These are phyloP conservation scores for Penicillium crystallinum DNA, from an alignment of 495 filamentous ascomycete genomes.

Conservation along the genomic window DNA sequence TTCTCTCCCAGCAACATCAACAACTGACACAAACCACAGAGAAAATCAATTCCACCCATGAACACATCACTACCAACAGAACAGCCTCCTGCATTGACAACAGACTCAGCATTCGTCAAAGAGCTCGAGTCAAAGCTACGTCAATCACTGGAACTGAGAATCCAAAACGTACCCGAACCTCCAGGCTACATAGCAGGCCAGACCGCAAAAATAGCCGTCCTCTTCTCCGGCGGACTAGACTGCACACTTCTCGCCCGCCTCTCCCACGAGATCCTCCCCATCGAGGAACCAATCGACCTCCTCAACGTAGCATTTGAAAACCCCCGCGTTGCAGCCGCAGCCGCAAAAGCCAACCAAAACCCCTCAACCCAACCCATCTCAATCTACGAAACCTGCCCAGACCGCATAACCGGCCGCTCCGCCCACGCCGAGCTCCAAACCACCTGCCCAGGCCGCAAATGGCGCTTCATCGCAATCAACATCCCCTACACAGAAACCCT, in stretches of 20 bases:
- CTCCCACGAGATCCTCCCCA: constrained; percentile 70
- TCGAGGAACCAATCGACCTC: constrained; percentile 68
- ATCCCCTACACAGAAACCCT: constrained; percentile 73
- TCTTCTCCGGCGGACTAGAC: constrained; percentile 94
- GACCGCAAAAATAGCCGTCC: constrained; percentile 61
- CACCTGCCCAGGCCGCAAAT: constrained; percentile 67
- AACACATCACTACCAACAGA: constrained; percentile 48
- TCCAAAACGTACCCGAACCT: constrained; percentile 62
- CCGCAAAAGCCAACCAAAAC: constrained; percentile 14
- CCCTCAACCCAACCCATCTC: constrained; percentile 22
- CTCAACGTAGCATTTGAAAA: constrained; percentile 98
- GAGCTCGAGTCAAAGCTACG: constrained; percentile 54
- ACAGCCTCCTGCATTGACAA: constrained; percentile 33
- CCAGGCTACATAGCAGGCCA: constrained; percentile 25
- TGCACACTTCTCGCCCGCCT: constrained; percentile 84
- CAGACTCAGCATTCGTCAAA: constrained; percentile 48
- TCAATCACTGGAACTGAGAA: constrained; percentile 59
- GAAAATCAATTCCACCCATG: constrained; percentile 57
- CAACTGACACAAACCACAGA: constrained; percentile 25
- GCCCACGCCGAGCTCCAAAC: constrained; percentile 66
- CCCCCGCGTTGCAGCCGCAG: constrained; percentile 56
- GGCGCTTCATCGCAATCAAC: constrained; percentile 80
- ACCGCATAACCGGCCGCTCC: constrained; percentile 77
- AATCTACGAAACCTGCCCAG: constrained; percentile 78
- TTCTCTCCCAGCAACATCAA: background rate